These are phyloP conservation scores for Urostyla sp. DNA, from an alignment of 73 alveolate species.

Conservation along the genomic window DNA sequence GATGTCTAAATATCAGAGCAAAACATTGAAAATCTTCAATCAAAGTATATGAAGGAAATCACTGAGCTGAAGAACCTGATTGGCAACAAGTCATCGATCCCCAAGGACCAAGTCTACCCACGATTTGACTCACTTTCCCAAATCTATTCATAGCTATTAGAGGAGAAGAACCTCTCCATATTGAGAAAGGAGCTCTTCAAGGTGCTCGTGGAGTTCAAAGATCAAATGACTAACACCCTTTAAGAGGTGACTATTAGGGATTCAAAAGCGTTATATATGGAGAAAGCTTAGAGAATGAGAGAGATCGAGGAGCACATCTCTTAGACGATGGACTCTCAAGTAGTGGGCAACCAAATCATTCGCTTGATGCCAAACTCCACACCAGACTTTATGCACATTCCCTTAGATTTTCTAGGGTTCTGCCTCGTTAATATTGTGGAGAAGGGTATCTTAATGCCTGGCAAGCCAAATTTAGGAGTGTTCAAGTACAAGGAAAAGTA, in stretches of 20 bases:
- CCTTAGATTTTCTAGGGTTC: conserved; percentile 91
- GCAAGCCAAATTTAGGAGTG: conserved; percentile 95
- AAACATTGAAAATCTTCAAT: conserved; percentile 73
- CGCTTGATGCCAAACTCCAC: conserved; percentile 90
- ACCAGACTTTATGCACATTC: conserved; percentile 94
- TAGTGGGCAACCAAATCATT: conserved; percentile 57
- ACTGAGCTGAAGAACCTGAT: conserved; percentile 84
- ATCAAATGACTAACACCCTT: conserved; percentile 66
- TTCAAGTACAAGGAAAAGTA: conserved; percentile 76
- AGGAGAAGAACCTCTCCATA: conserved; percentile 84
- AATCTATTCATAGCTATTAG: conserved; percentile 86
- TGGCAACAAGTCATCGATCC: conserved; percentile 91
- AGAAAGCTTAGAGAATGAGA: conserved; percentile 66
- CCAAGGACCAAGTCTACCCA: conserved; percentile 95
- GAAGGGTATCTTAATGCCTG: conserved; percentile 85
- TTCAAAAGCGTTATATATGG: conserved; percentile 61
- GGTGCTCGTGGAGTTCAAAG: conserved; percentile 77
- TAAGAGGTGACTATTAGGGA: conserved; percentile 63
- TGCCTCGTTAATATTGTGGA: conserved; percentile 87
- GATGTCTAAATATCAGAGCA: conserved; percentile 86
- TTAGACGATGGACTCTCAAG: conserved; percentile 56
- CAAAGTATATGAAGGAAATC: conserved; percentile 83
- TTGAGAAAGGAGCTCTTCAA: conserved; percentile 85
- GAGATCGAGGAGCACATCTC: conserved; percentile 70
- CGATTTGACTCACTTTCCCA: conserved; percentile 88